phyloP scores from a whole-genome alignment of 2,329 filamentous ascomycete species.

The Alternaria sp. region DNA sequence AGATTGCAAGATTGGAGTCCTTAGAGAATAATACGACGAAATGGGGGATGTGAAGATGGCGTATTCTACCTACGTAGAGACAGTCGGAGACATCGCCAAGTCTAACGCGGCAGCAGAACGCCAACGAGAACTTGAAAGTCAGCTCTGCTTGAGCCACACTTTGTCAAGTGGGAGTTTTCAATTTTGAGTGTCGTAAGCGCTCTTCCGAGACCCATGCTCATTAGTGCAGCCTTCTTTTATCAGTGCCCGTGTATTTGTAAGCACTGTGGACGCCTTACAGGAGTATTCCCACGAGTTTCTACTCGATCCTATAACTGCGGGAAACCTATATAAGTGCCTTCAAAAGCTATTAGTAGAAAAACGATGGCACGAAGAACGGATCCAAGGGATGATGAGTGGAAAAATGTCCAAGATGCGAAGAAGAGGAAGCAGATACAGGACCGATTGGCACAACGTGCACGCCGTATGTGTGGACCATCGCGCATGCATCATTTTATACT shows the following conservation, averaged over 20 bases:
- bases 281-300: background rate
- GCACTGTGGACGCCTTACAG: background rate
- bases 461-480: conserved; percentile 31
- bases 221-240: background rate
- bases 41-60: background rate
- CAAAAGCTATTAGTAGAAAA: background rate
- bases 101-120: background rate
- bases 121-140: background rate
- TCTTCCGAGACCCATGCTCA: background rate
- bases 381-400: conserved; percentile 41
- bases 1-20: background rate
- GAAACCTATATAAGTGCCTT: background rate
- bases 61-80: background rate
- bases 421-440: conserved; percentile 52
- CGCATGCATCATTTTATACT: background rate
- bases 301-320: background rate
- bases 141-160: background rate
- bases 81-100: background rate
- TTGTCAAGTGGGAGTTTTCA: background rate
- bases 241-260: background rate
- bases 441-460: conserved; percentile 48
- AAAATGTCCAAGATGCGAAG: conserved; percentile 43
- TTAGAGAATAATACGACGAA: background rate
- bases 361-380: conserved; percentile 28
- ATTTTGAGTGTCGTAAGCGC: background rate